Base-by-base conservation (phyloP, 495 filamentous ascomycete genomes). In the Neurospora sp. region DNA sequence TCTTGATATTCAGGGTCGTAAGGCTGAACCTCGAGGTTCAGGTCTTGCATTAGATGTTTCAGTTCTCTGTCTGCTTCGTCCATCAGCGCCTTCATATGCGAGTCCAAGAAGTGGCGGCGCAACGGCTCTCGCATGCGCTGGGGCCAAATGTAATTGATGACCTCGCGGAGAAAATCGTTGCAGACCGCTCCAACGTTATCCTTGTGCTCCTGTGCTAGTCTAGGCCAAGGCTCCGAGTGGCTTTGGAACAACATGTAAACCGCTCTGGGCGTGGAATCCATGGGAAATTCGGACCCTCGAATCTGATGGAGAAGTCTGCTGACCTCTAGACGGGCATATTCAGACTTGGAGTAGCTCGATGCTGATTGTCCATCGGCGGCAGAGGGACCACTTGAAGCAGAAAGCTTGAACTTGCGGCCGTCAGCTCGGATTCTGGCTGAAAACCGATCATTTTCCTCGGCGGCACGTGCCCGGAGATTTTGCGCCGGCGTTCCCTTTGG, bases 361-460 rank as follows among this genome's bases (percentile, higher is more conserved):
- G 44, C 37, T 0, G 70, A 61, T 4, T 42, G 72, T 9, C 35
- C 16, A 9, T 42, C 39, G 0, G 74, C n/a, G 0, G 14, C 6
- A 1, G 53, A 65, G 3, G 27, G 14, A 8, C 27, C 53, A 18
- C 3, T 9, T 7, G 53, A 65, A 4, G 75, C 18, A 9, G 74
- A 69, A 71, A 83, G 81, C 69, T 75, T 76, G 72, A 82, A 75
- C 75, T 82, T 83, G 74, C 80, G 82, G 8, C 82, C 82, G 37
- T 82, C 78, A 12, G 77, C 75, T 42, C 82, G 77, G 39, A 84
- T 75, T 20, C 75, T 75, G 37, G 72, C 68, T 0, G 82, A 69
- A 69, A 83, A 84, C 2, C 77, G 75, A 65, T 83, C 80, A n/a
- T 83, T 84, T 70, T 84, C 82, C 72, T 84, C 81, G n/a, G 80